These are phyloP conservation scores for Citrus trifoliata DNA, from an alignment of 345 rosid genomes.

Conservation along the genomic window DNA sequence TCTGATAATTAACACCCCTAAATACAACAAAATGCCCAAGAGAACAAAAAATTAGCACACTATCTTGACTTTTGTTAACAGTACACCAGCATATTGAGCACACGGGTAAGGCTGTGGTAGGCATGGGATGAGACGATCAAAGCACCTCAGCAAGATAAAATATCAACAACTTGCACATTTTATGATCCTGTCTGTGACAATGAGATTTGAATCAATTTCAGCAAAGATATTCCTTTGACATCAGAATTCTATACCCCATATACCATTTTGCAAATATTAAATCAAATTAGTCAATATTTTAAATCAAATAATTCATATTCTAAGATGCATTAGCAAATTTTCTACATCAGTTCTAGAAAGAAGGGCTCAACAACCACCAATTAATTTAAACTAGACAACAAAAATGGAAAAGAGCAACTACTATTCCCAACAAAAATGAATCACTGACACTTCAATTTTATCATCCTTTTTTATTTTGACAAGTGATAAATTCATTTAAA, in stretches of 20 bases:
- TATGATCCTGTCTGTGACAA: background rate
- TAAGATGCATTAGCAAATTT: constrained; percentile 1
- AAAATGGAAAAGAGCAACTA: background rate
- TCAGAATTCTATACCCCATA: background rate
- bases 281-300: background rate
- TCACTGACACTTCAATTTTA: background rate
- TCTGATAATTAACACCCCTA: background rate
- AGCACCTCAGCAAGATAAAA: background rate
- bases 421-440: background rate
- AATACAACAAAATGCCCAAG: constrained; percentile 5
- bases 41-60: background rate
- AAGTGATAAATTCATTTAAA: background rate
- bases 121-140: background rate
- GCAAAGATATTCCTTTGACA: background rate
- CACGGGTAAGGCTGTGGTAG: background rate
- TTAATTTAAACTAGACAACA: background rate
- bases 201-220: background rate
- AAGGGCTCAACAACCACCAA: background rate
- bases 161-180: background rate
- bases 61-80: background rate
- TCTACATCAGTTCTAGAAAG: background rate
- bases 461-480: background rate
- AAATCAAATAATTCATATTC: background rate
- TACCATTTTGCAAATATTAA: background rate
- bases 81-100: background rate